phyloP scores from a whole-genome alignment of 176 grass and related monocot species.

The Carex pumila region DNA sequence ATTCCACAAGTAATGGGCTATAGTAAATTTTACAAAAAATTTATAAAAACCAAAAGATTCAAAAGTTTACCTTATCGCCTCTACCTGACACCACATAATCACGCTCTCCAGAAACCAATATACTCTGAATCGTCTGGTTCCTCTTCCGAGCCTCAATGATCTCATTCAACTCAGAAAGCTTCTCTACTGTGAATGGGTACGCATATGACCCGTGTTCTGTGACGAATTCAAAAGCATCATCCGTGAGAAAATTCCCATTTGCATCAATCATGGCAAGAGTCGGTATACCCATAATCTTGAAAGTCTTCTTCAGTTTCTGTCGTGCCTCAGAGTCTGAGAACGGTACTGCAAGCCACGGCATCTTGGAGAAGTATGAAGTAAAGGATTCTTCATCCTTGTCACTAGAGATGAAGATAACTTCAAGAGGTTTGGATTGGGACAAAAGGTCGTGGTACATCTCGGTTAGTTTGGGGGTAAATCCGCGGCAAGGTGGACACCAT shows the following conservation, averaged over 20 bases:
- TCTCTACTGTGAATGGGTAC: conserved; percentile 68
- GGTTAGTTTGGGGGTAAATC: conserved; percentile 66
- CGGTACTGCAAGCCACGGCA: conserved; percentile 78
- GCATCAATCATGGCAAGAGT: conserved; percentile 51
- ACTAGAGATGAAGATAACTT: conserved; percentile 39
- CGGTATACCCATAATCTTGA: conserved; percentile 43
- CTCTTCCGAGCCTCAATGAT: conserved; percentile 40
- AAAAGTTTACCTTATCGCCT: conserved; percentile 47
- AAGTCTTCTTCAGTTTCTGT: conserved; percentile 14
- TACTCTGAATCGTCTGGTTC: conserved; percentile 53
- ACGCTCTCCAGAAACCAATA: conserved; percentile 34
- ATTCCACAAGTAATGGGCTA: not conserved
- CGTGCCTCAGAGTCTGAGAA: conserved; percentile 49
- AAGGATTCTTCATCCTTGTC: conserved; percentile 48
- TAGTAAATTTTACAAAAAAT: not conserved
- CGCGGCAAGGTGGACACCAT: conserved; percentile 59
- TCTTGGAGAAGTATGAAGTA: conserved; percentile 58
- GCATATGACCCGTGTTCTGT: conserved; percentile 40
- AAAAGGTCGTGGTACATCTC: conserved; percentile 45
- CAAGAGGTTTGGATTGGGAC: conserved; percentile 44
- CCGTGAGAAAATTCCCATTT: conserved; percentile 45
- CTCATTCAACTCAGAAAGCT: conserved; percentile 51
- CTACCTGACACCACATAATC: conserved; percentile 58
- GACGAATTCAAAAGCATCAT: conserved; percentile 33
- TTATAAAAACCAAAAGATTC: not conserved